A percentile compares a stretch with the other conserved stretches of the same genome.
Conservation (phyloP, 1,139 yeast genomes). For the Yamadazyma jaroonii region DNA sequence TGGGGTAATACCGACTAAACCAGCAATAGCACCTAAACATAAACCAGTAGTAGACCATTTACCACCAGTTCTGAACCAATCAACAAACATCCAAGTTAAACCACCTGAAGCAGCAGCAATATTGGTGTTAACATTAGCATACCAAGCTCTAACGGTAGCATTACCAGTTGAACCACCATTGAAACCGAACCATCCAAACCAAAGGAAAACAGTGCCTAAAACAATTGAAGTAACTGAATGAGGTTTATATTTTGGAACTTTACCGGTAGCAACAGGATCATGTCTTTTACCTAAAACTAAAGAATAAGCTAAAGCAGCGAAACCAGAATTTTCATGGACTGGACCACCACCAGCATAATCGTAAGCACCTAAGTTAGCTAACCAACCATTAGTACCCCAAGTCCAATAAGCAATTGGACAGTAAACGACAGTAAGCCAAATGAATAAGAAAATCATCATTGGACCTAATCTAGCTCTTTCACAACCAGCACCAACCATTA, state of each 20-base stretch:
- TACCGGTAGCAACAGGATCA: slow-evolving; percentile 68
- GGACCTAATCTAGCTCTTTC: slow-evolving; percentile 97
- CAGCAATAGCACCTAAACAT: slow-evolving; percentile 92
- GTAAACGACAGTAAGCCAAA: slow-evolving; percentile 96
- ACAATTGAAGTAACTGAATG: slow-evolving; percentile 87
- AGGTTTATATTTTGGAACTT: slow-evolving; percentile 85
- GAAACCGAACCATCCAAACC: slow-evolving; percentile 99
- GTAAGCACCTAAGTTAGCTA: slow-evolving; percentile 72
- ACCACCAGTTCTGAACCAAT: slow-evolving; percentile 82
- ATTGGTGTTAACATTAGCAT: slow-evolving; percentile 89
- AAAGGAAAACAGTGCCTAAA: slow-evolving; percentile 88
- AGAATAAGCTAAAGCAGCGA: slow-evolving; percentile 92
- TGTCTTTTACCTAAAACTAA: slow-evolving; percentile 87
- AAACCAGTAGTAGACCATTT: slow-evolving; percentile 95
- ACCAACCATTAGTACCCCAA: slow-evolving; percentile 94
- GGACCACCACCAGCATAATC: slow-evolving; percentile 99
- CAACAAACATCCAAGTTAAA: slow-evolving; percentile 89
- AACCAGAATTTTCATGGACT: slow-evolving; percentile 92
- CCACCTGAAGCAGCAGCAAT: slow-evolving; percentile 92
- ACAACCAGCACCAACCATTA: slow-evolving; percentile 96
- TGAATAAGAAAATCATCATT: slow-evolving; percentile 88
- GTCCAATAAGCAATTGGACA: slow-evolving; percentile 97
- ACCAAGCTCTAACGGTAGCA: slow-evolving; percentile 87
- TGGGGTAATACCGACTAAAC: slow-evolving; percentile 94
- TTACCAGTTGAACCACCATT: slow-evolving; percentile 97